Evolutionary conservation across 2,329 filamentous ascomycete species (phyloP), one percentile per base, ranked within the genome.

Genomic region (Hortaea werneckii): DNA sequence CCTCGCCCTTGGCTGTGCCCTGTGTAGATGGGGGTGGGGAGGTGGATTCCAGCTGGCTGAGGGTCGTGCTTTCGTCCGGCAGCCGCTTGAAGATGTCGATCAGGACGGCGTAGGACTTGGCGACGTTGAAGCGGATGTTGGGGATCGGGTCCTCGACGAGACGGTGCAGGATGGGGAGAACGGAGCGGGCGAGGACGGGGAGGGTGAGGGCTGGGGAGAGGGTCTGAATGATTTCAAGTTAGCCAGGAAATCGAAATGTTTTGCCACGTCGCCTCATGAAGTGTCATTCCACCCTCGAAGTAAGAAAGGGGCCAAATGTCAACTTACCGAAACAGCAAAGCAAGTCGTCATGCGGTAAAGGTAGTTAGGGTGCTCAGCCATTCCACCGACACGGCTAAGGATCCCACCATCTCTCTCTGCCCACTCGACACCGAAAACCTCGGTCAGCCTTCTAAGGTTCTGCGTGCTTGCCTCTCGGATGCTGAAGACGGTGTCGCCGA

Each of bases 311-410:
- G 43, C 45, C 20, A 12, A 12, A 26, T 40, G 6, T 12, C n/a
- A 37, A 78, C 86, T 75, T 77, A 98, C 92, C 58, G 88, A 90
- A 56, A 98, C 94, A 51, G 92, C 92, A 67, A 98, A 98, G 72
- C 90, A 96, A n/a, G 92, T 98, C 7, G 92, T 98, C 92, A 98
- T 98, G 65, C 92, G 80, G 77, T 98, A 98, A 44, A 98, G 83
- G 67, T 98, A 98, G 73, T 98, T 98, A 50, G 90, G 87, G 66
- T 98, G 92, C 63, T 87, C 86, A 49, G 92, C 92, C 92, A 98
- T 96, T 34, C 85, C 86, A 78, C 95, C 92, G 54, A 98, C 92
- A 74, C 96, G 96, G 50, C 92, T 92, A 58, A 98, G 94, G 62
- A 98, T 98, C 40, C 89, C 88, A 65, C 89, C 86, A 9, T 35